Base-by-base conservation (phyloP, 2,329 filamentous ascomycete species). In the Colletotrichum horii region DNA sequence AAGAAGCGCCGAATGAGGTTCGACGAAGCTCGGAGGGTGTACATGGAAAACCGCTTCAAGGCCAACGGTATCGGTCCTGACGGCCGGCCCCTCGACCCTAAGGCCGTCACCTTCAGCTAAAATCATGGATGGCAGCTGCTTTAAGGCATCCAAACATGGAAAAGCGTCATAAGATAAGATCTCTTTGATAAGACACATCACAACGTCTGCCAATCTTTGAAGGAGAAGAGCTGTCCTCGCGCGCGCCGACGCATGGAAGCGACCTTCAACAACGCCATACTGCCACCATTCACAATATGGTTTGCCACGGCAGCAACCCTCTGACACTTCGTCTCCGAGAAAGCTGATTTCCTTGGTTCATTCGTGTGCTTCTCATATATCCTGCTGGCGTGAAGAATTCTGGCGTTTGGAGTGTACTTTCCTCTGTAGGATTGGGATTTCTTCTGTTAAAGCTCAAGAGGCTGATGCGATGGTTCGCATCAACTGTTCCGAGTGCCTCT, bases 71-170 rank as follows among this genome's bases (percentile, higher is more conserved):
- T 99, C 83, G 95, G 93, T 2, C 90, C 94, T 7, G 97, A 99
- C 84, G 97, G 97, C 6, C 87, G 93, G 80, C 97, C 97, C 77
- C 91, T 93, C 82, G 96, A 98, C 87, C 96, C 96, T 77, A 98
- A 98, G 88, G 98, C 98, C 83, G 96, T 98, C 75, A 97, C 95
- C 83, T 98, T 98, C 85, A 95, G 93, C 75, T 94, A 82, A 56
- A 52, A 15, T 30, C 12, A 64, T 16, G 61, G 19, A 64, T 22
- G n/a, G 26, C 19, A 19, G 28, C 12, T 32, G 58, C 6, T 8
- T n/a, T 9, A 19, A 30, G n/a, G 12, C 26, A 11, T 30, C 16
- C 30, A 62, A 14, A 12, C 28, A 30, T 32, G 12, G 4, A 58
- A 58, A 28, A 30, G n/a, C n/a, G 43, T 24, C 43, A n/a, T 52